Percentiles rank a stretch among this genome's conserved stretches.
phyloP scores from a whole-genome alignment of 768 basidiomycete genomes.

The Pholiota molesta region DNA sequence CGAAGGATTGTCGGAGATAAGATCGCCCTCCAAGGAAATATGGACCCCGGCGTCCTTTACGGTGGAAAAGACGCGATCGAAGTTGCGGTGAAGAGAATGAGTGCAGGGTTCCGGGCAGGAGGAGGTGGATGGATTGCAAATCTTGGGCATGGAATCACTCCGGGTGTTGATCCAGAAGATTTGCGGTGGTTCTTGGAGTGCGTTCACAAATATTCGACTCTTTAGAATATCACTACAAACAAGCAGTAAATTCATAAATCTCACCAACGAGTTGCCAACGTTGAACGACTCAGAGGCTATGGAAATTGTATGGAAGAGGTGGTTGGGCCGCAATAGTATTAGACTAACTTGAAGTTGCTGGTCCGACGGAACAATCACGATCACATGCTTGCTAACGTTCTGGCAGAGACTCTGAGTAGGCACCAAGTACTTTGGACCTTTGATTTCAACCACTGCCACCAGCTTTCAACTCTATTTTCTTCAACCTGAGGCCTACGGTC shows the following conservation, averaged over 20 bases:
- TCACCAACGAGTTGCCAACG: too few relatives aligned
- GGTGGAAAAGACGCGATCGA: slow-evolving; percentile 89
- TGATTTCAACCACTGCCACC: too few relatives aligned
- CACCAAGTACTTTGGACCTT: too few relatives aligned
- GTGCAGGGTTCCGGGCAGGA: slow-evolving; percentile 67
- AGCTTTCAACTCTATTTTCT: too few relatives aligned
- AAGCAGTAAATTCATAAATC: neutral
- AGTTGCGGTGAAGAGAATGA: slow-evolving; percentile 80
- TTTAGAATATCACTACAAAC: slow-evolving; percentile 11
- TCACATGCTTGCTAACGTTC: too few relatives aligned
- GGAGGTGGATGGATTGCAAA: slow-evolving; percentile 94
- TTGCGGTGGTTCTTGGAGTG: slow-evolving; percentile 91
- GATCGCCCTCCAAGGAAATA: slow-evolving; percentile 87
- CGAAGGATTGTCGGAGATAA: slow-evolving; percentile 60
- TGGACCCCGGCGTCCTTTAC: slow-evolving; percentile 88
- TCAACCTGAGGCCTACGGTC: too few relatives aligned
- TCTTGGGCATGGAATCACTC: slow-evolving; percentile 96
- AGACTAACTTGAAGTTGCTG: too few relatives aligned
- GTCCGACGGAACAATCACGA: too few relatives aligned
- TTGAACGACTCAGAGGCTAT: too few relatives aligned
- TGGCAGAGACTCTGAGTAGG: too few relatives aligned
- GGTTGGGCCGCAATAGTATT: too few relatives aligned
- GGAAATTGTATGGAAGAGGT: too few relatives aligned
- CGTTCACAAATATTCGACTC: slow-evolving; percentile 76
- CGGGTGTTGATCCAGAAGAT: slow-evolving; percentile 93